phyloP scores from a whole-genome alignment of 2,329 filamentous ascomycete species.

The Ustilaginoidea virens region DNA sequence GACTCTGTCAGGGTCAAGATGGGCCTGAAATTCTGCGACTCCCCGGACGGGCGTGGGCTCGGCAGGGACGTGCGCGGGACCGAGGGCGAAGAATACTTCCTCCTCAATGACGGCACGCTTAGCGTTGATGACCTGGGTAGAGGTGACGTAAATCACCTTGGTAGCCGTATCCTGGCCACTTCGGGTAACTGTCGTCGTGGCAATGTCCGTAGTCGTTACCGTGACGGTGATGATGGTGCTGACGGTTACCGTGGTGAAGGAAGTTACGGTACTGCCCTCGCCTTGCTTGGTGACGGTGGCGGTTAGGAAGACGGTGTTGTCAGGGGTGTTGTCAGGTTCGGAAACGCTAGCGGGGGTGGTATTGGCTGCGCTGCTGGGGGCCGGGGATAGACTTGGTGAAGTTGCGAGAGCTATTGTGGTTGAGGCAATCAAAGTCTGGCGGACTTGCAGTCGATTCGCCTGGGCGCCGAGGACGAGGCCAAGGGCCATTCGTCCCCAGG shows the following conservation, averaged over 20 bases:
- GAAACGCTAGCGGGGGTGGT: too few relatives aligned
- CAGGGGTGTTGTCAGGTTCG: too few relatives aligned
- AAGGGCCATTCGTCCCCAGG: constrained; percentile 10
- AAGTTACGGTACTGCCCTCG: too few relatives aligned
- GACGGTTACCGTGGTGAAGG: constrained; percentile 14
- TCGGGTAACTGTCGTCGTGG: constrained; percentile 21
- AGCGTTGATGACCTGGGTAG: constrained; percentile 16
- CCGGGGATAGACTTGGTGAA: background rate
- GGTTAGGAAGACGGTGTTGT: constrained; percentile 16
- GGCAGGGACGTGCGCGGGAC: constrained; percentile 7
- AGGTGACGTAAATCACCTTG: constrained; percentile 18
- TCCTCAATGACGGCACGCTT: constrained; percentile 15
- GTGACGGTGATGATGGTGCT: constrained; percentile 16
- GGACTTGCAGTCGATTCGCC: constrained; percentile 3
- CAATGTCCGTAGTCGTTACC: constrained; percentile 19
- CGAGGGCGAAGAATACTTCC: background rate
- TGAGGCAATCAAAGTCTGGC: constrained; percentile 1
- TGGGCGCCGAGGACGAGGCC: constrained; percentile 9
- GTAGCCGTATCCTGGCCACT: constrained; percentile 20
- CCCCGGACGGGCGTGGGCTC: constrained; percentile 7
- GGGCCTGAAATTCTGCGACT: constrained; percentile 6
- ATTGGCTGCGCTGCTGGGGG: constrained; percentile 1
- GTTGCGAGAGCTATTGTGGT: background rate
- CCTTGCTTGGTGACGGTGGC: too few relatives aligned
- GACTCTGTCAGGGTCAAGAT: too few relatives aligned